A percentile compares a stretch with the other conserved stretches of the same genome.
Conservation (phyloP, 352 stramenopile species). For the Peronospora farinosa region DNA sequence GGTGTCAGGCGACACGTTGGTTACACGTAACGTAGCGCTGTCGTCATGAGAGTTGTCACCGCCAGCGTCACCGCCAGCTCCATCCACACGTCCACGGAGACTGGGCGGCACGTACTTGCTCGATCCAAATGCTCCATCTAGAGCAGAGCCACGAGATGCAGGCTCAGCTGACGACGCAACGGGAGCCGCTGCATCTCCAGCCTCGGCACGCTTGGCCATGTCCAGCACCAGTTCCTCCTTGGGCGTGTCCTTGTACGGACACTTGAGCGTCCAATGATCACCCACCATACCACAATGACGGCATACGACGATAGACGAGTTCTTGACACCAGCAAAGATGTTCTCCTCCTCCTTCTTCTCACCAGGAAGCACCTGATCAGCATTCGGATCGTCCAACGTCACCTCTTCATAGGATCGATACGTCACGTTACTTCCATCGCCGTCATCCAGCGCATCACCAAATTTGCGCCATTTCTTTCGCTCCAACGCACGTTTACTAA, state of each 20-base stretch:
- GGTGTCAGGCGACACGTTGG: constrained; percentile 98
- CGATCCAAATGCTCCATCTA: constrained; percentile 70
- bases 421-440: constrained; percentile 81
- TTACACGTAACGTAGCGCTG: constrained; percentile 94
- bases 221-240: constrained; percentile 73
- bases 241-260: constrained; percentile 86
- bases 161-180: constrained; percentile 24
- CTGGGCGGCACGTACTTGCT: constrained; percentile 85
- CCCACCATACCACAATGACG: constrained; percentile 88
- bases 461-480: constrained; percentile 85
- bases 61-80: constrained; percentile 29
- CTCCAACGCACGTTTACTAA: constrained; percentile 81
- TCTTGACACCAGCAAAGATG: constrained; percentile 83
- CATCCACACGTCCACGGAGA: constrained; percentile 51
- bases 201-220: constrained; percentile 49
- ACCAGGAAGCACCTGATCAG: constrained; percentile 76
- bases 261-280: constrained; percentile 89
- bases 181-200: constrained; percentile 18
- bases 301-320: constrained; percentile 86
- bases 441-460: constrained; percentile 57
- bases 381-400: constrained; percentile 77
- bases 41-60: constrained; percentile 45
- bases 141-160: constrained; percentile 39
- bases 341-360: constrained; percentile 88
- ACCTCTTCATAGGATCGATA: constrained; percentile 84